phyloP scores from a whole-genome alignment of 139 green algal species.

The Chlamydomonas eustigma region DNA sequence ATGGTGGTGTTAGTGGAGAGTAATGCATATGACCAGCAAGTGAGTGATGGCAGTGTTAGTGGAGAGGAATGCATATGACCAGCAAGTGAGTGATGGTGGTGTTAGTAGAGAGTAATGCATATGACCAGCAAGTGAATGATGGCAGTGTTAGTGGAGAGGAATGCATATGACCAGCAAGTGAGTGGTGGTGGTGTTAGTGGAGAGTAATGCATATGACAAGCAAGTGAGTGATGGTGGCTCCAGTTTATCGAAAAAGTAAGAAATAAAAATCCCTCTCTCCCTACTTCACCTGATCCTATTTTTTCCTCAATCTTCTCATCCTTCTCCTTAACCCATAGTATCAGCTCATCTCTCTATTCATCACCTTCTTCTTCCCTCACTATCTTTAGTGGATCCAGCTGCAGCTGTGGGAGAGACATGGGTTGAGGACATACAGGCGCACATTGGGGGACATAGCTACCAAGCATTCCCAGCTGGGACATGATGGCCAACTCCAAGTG shows the following conservation, averaged over 20 bases:
- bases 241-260: too few species aligned
- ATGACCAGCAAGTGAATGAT: slow-evolving; percentile 81
- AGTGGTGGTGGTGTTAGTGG: too few species aligned
- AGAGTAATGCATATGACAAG: too few species aligned
- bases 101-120: slow-evolving; percentile 85
- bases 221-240: too few species aligned
- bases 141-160: too few species aligned
- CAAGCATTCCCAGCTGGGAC: slow-evolving; percentile 21
- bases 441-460: slow-evolving; percentile 66
- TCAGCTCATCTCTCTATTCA: not conserved
- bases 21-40: slow-evolving; percentile 92
- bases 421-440: slow-evolving; percentile 61
- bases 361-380: not conserved
- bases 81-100: slow-evolving; percentile 85
- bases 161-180: too few species aligned
- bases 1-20: slow-evolving; percentile 88
- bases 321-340: too few species aligned
- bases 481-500: not conserved
- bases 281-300: too few species aligned
- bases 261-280: too few species aligned
- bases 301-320: too few species aligned
- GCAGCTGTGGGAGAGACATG: slow-evolving; percentile 74
- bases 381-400: slow-evolving; percentile 67
- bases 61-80: slow-evolving; percentile 92
- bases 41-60: slow-evolving; percentile 79